Conservation (phyloP, 2,329 filamentous ascomycete genomes). For the Colletotrichum melonis region DNA sequence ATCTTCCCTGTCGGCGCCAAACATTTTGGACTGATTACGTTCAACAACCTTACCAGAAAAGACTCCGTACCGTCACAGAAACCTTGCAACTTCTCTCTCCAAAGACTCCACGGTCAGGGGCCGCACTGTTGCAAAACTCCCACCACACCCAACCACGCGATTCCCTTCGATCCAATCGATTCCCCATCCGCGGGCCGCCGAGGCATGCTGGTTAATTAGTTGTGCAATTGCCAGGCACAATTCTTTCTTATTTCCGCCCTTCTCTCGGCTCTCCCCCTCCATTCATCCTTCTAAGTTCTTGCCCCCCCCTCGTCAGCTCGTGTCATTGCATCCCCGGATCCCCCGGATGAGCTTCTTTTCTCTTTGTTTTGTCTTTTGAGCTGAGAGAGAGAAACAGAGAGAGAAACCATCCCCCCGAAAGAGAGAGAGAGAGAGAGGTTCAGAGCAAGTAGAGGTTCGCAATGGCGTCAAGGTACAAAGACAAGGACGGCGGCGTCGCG, state of each 20-base stretch:
- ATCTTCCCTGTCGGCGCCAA: slow-evolving; percentile 25
- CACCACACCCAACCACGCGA: slow-evolving; percentile 3
- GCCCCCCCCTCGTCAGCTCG: slow-evolving; percentile 10
- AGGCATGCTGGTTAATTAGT: slow-evolving; percentile 6
- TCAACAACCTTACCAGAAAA: too few relatives aligned
- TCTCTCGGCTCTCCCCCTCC: background rate
- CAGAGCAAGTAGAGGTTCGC: slow-evolving; percentile 2
- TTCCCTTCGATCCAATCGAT: slow-evolving; percentile 6
- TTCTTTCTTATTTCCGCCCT: slow-evolving; percentile 1
- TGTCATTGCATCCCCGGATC: slow-evolving; percentile 40
- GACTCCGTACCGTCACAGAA: background rate
- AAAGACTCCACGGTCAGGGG: background rate
- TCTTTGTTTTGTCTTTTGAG: slow-evolving; percentile 26
- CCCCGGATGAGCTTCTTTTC: slow-evolving; percentile 42
- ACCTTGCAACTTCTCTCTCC: background rate
- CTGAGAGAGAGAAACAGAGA: slow-evolving; percentile 4
- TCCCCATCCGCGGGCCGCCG: slow-evolving; percentile 14
- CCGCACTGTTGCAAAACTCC: slow-evolving; percentile 2
- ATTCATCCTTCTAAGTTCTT: background rate
- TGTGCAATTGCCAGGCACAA: background rate
- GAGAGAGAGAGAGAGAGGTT: background rate
- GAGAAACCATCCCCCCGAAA: background rate
- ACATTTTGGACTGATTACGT: background rate
- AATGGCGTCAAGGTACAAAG: slow-evolving; percentile 69
- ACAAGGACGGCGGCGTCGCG: slow-evolving; percentile 71